Evolutionary conservation across 2,329 filamentous ascomycete genomes (phyloP), one percentile per base, ranked within the genome.

Genomic region (Colletotrichum filicis): DNA sequence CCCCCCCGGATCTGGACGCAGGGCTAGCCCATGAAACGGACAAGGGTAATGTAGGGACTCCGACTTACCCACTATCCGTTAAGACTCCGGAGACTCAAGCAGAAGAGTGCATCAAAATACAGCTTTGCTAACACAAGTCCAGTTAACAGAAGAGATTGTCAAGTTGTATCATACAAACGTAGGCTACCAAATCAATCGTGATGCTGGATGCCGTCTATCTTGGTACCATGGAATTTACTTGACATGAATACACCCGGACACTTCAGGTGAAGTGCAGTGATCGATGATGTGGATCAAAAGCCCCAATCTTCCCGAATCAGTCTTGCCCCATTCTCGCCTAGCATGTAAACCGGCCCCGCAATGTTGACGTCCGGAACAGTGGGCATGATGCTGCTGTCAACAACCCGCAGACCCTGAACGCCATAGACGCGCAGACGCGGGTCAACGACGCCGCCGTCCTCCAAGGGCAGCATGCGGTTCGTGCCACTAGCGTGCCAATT

Each of bases 401-500:
- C 67, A 1, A 80, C 77, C 4, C 79, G 75, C 5, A 80, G 62
- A 0, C 74, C 74, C 22, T 71, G 49, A 0, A 80, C 75, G 1
- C 80, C 79, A n/a, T 80, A 79, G 1, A 81, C 80, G 42, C 37
- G 49, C 11, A 62, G 59, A 46, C 59, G 46, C 37, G 59, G 30
- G 26, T 62, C 59, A 42, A 62, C 65, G 14, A 76, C 76, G 7
- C 75, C 77, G 4, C 66, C 67, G 19, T 71, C 71, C 5, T 66
- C 55, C 28, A 79, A 76, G 4, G 85, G 85, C 68, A 86, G 79
- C 87, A 89, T 89, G 30, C 85, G 83, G 58, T 84, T 83, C 22
- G 85, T 89, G 14, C 88, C 86, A 2, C 82, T 79, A 0, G 86
- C 83, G 77, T 90, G 88, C 78, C n/a, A 81, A 53, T 64, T 81